Conservation (phyloP, 2,329 filamentous ascomycete species). For the Tolypocladium nubicola region DNA sequence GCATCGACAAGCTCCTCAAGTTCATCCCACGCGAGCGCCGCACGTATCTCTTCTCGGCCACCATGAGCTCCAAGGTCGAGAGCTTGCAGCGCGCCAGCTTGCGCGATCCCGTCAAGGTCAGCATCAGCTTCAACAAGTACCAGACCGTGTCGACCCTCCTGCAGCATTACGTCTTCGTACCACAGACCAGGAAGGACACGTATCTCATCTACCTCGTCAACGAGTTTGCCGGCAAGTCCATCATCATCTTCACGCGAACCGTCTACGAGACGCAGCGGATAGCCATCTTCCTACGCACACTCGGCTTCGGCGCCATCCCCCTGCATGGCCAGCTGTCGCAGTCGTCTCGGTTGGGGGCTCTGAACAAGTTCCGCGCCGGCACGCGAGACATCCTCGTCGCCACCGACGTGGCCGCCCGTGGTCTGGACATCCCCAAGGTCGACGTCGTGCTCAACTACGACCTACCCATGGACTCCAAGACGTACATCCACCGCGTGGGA, state of each 20-base stretch:
- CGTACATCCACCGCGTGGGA: constrained; percentile 82
- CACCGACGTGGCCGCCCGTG: constrained; percentile 87
- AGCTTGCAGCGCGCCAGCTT: constrained; percentile 83
- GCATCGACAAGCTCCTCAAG: constrained; percentile 87
- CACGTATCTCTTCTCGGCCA: constrained; percentile 89
- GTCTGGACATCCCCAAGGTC: constrained; percentile 87
- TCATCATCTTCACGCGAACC: constrained; percentile 85
- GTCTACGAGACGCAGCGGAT: constrained; percentile 84
- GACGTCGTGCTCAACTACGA: constrained; percentile 83
- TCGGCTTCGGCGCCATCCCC: constrained; percentile 86
- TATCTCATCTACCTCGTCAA: constrained; percentile 82
- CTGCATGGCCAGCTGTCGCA: constrained; percentile 89
- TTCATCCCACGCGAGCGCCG: constrained; percentile 67
- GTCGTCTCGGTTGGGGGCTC: constrained; percentile 71
- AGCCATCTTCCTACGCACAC: constrained; percentile 67
- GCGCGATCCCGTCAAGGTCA: constrained; percentile 72
- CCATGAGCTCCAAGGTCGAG: constrained; percentile 89
- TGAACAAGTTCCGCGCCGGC: constrained; percentile 80
- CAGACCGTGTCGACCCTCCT: constrained; percentile 85
- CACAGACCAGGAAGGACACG: constrained; percentile 78
- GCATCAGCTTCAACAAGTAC: constrained; percentile 73
- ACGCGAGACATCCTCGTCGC: constrained; percentile 81
- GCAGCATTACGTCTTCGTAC: constrained; percentile 79
- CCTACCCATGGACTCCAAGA: constrained; percentile 75
- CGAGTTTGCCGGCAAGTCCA: constrained; percentile 75